These are phyloP conservation scores for Ogataea ganodermae DNA, from an alignment of 805 yeast genomes.

Conservation along the genomic window DNA sequence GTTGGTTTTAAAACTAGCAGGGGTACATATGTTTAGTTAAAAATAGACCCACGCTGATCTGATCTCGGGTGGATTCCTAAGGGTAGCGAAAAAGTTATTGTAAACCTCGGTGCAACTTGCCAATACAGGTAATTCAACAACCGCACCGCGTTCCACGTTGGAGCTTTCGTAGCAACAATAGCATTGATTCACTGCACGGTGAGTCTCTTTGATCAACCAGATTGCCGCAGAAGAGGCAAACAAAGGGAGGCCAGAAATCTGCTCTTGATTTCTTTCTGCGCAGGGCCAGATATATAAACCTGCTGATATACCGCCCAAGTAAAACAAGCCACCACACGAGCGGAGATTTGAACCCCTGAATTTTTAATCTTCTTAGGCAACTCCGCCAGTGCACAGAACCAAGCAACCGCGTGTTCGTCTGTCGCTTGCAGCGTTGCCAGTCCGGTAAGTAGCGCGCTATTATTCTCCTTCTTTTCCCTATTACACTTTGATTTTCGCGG, in stretches of 20 bases:
- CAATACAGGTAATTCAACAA: no score
- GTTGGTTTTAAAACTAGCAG: background rate
- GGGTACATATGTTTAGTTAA: background rate
- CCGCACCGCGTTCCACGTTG: no score
- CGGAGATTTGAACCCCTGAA: no score
- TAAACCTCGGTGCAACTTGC: no score
- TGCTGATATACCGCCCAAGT: background rate
- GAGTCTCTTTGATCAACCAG: background rate
- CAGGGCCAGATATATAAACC: background rate
- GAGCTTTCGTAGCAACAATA: background rate
- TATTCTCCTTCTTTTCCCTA: background rate
- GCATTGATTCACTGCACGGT: background rate
- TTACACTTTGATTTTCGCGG: background rate
- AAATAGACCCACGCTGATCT: background rate
- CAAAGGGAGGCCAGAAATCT: background rate
- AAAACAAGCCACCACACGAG: background rate
- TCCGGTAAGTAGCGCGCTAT: background rate
- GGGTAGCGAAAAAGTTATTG: background rate
- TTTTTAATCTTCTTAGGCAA: no score
- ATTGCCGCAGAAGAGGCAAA: background rate
- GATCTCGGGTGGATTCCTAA: background rate
- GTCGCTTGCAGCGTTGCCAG: background rate
- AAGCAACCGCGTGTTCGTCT: background rate
- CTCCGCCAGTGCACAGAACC: no score
- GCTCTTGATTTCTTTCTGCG: background rate